Base-by-base conservation (phyloP, 1,284 basidiomycete species). In the Trametes polyzona region DNA sequence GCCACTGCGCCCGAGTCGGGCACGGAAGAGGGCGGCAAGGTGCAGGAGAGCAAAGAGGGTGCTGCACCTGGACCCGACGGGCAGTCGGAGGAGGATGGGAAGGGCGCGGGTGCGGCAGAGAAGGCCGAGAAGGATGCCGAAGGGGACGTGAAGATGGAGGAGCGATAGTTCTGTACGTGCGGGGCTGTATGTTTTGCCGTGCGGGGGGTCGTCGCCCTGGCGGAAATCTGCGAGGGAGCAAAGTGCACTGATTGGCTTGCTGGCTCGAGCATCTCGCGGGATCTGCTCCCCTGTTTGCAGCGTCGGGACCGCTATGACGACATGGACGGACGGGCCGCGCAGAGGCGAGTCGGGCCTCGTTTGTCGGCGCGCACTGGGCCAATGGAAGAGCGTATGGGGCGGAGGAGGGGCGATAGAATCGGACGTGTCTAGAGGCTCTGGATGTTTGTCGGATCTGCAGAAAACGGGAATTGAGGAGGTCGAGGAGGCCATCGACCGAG, bases 131-230 rank as follows among this genome's bases (percentile, higher is more conserved):
- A 58, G 57, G 78, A 80, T 48, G 65, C 56, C 16, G 79, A 81
- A 37, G 77, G 74, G 41, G 84, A 86, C 66, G 77, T 81, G 42
- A 82, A 78, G 71, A 86, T 85, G 84, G 83, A 83, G 59, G 63
- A 65, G 32, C 49, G 52, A 49, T 52, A 57, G 50, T 24, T 33
- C 19, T 40, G 35, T 12, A n/a, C n/a, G 40, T 21, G 23, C 37
- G 19, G 33, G 40, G 16, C 24, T 24, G 23, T 47, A 37, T 52
- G 21, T 44, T 44, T 47, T 29, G n/a, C 5, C 30, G 21, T 21
- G 30, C 4, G 16, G 40, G 21, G 16, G 12, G 33, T 35, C 12
- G 6, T 35, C 17, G 33, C 4, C 17, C 7, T 14, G 12, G 33
- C 4, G 33, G 5, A 4, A 14, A 4, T n/a, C 12, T 35, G 33